These are phyloP conservation scores for Podospora pseudopauciseta DNA, from an alignment of 495 filamentous ascomycete species.

Conservation along the genomic window DNA sequence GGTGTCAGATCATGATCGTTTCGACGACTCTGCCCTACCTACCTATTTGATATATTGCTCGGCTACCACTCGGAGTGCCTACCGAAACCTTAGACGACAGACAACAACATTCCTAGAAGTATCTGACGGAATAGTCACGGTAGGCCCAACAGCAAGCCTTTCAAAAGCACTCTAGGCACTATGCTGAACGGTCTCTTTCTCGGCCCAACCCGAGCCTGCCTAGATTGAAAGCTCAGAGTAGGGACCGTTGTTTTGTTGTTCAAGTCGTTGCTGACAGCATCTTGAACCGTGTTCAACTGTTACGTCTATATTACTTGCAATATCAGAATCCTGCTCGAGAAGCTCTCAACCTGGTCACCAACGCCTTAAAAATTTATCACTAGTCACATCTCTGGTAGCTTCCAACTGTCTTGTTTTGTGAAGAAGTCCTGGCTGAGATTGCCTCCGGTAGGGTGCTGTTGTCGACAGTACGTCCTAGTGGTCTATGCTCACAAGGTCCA, in stretches of 20 bases:
- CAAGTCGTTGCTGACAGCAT: too few relatives aligned
- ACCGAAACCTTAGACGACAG: neutral
- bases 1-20: too few relatives aligned
- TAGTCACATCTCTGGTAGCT: neutral
- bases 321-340: neutral
- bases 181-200: neutral
- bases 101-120: too few relatives aligned
- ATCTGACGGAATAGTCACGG: too few relatives aligned
- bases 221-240: neutral
- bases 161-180: neutral
- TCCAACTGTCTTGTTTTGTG: neutral
- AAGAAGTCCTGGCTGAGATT: neutral
- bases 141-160: neutral
- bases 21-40: too few relatives aligned
- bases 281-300: neutral
- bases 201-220: neutral
- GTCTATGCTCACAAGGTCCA: too few relatives aligned
- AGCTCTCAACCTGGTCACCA: neutral
- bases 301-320: neutral
- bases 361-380: neutral
- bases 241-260: too few relatives aligned
- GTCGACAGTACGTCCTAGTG: too few relatives aligned
- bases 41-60: too few relatives aligned
- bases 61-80: too few relatives aligned
- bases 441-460: too few relatives aligned